Base-by-base conservation (phyloP, 78 protist genomes). In the Tieghemostelium lacteum region DNA sequence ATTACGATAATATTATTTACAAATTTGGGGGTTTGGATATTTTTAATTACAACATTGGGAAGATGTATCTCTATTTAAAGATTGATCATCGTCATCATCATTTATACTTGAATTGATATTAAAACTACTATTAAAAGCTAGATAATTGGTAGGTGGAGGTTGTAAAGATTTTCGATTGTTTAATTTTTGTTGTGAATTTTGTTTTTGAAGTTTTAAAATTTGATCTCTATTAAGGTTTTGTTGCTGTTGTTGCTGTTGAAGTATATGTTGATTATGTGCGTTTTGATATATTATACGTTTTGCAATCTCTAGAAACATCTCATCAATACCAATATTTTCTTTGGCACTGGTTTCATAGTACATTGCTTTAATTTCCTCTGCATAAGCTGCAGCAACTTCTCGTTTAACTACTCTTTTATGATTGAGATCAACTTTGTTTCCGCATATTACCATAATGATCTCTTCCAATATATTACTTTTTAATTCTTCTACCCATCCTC, bases 401-500 rank as follows among this genome's bases (percentile, higher is more conserved):
- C 71, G 33, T 57, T 31, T 24, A 39, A 83, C 78, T n/a, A 45
- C 73, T 83, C 91, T 33, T 28, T 70, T 60, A 28, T 83, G 57
- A 8, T 52, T 7, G 28, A 78, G 39, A 69, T 83, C 91, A 14
- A 69, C 58, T 60, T 83, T 83, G 58, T 83, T 83, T 20, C 91
- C 91, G 60, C 91, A 83, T 57, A 83, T 36, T 31, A 83, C 61
- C 78, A 83, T 45, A 29, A 83, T 33, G n/a, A 83, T 83, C n/a
- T 83, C 91, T 57, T 83, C 91, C 24, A 60, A 78, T 36, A 69
- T 69, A 60, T 83, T 83, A 58, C 72, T 22, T 88, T 66, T 73
- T 49, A 88, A 75, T 75, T 88, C 93, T 49, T 88, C 67, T 5
- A 88, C 87, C 93, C 93, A 88, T 33, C 34, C 54, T 39, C 75